These are phyloP conservation scores for Pseudopithomyces chartarum DNA, from an alignment of 2,329 filamentous ascomycete species.

Conservation along the genomic window DNA sequence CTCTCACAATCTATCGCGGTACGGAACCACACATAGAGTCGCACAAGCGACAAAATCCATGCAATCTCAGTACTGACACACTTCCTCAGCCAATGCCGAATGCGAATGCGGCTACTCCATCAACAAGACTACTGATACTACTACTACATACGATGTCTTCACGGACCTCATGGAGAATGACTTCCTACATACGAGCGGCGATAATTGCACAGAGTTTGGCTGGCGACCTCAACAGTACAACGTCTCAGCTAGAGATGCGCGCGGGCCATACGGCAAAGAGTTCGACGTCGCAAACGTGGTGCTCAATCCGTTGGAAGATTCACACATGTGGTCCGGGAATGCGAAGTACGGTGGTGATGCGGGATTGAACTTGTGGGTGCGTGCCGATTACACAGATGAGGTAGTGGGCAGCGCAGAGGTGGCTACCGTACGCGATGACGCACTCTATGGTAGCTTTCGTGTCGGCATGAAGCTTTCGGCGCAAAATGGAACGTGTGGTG, in stretches of 20 bases:
- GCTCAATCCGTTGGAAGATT: slow-evolving; percentile 55
- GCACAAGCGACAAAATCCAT: neutral
- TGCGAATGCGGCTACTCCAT: slow-evolving; percentile 77
- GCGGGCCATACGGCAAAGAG: slow-evolving; percentile 69
- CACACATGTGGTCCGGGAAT: slow-evolving; percentile 51
- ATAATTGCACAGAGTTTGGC: slow-evolving; percentile 52
- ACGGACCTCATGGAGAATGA: slow-evolving; percentile 74
- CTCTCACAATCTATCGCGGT: slow-evolving; percentile 38
- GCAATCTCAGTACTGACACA: slow-evolving; percentile 1
- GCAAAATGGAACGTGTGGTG: slow-evolving; percentile 71
- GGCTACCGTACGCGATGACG: slow-evolving; percentile 63
- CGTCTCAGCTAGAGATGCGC: slow-evolving; percentile 60
- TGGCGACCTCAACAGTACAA: slow-evolving; percentile 74
- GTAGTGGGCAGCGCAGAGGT: slow-evolving; percentile 69
- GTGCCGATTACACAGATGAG: slow-evolving; percentile 46
- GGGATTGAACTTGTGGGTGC: slow-evolving; percentile 46
- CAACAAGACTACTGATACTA: slow-evolving; percentile 49
- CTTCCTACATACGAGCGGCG: slow-evolving; percentile 63
- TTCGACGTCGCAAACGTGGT: slow-evolving; percentile 64
- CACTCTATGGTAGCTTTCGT: slow-evolving; percentile 73
- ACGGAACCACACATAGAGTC: slow-evolving; percentile 15
- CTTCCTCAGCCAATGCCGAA: slow-evolving; percentile 47
- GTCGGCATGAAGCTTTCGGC: slow-evolving; percentile 68
- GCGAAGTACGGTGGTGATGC: slow-evolving; percentile 51
- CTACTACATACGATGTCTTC: slow-evolving; percentile 57